Base-by-base conservation (phyloP, 805 yeast species). In the Candida koratica region DNA sequence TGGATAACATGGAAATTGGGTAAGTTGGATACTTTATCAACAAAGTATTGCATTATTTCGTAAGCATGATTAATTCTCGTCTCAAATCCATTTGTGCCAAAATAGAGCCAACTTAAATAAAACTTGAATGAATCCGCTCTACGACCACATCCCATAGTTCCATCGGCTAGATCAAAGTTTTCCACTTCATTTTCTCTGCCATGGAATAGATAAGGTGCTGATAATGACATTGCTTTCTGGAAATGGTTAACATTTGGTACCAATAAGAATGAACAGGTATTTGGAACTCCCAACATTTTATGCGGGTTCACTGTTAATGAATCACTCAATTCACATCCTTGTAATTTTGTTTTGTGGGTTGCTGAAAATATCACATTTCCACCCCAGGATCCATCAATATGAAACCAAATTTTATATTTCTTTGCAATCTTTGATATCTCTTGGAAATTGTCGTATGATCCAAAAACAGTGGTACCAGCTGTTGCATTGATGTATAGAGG, bases 91-190 rank as follows among this genome's bases (percentile, higher is more conserved):
- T 56, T 48, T 3, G 63, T 57, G 3, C 95, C 95, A 49, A 80
- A 86, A 65, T 81, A 86, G 40, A 80, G 64, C 95, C 95, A 85
- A 1, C 84, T 78, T 53, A 86, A 55, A 55, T 81, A 85, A 49
- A 86, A 67, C 58, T 85, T 85, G 55, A 85, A 62, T 3, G 90
- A 75, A 55, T 86, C 95, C 0, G 93, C 78, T 37, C 95, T 71
- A 47, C 95, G 74, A 10, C 95, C 95, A 55, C 95, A 85, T 6
- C 94, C 95, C 89, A 86, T 80, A 2, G 95, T 86, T 10, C 93
- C 94, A 55, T 84, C 90, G 1, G 90, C 95, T 38, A 85, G 70
- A 47, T 85, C 95, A 51, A 66, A 82, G 55, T 74, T 77, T 17
- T 73, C 82, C 4, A 65, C 74, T 9, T 58, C 55, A n/a, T 61